A percentile compares a stretch with the other conserved stretches of the same genome.
phyloP scores from a whole-genome alignment of 228 moss, liverwort and hornwort genomes.

The Sphagnum magellanicum region DNA sequence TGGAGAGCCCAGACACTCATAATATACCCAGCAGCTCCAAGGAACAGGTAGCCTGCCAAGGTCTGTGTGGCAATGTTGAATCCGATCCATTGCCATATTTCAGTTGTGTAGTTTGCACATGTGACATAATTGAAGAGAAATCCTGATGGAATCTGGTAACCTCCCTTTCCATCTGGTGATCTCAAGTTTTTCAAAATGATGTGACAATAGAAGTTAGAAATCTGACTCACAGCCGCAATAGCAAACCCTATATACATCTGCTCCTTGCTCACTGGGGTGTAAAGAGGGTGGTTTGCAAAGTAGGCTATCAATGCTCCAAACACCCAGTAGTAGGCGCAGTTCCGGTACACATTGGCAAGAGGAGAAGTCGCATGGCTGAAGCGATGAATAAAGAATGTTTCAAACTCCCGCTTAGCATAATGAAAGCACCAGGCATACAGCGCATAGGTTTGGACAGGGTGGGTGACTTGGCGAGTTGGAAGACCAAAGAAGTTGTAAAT shows the following conservation, averaged over 20 bases:
- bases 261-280: constrained; percentile 64
- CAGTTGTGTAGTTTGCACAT: constrained; percentile 91
- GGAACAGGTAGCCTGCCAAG: constrained; percentile 74
- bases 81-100: constrained; percentile 96
- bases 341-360: constrained; percentile 77
- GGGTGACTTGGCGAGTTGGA: constrained; percentile 42
- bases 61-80: constrained; percentile 95
- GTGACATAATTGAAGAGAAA: constrained; percentile 88
- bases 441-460: constrained; percentile 81
- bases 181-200: constrained; percentile 81
- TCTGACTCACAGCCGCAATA: constrained; percentile 57
- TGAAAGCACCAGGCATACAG: constrained; percentile 86
- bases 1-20: constrained; percentile 99
- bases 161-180: constrained; percentile 72
- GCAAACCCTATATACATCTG: constrained; percentile 75
- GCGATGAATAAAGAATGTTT: constrained; percentile 86
- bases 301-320: constrained; percentile 80
- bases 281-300: constrained; percentile 90
- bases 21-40: constrained; percentile 69
- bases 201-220: constrained; percentile 84
- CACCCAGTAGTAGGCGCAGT: constrained; percentile 83
- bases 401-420: constrained; percentile 73
- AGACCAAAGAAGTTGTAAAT: constrained; percentile 72
- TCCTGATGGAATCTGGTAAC: constrained; percentile 86
- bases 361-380: constrained; percentile 97